phyloP scores from a whole-genome alignment of 768 basidiomycete genomes.

The Termitomyces sp. region DNA sequence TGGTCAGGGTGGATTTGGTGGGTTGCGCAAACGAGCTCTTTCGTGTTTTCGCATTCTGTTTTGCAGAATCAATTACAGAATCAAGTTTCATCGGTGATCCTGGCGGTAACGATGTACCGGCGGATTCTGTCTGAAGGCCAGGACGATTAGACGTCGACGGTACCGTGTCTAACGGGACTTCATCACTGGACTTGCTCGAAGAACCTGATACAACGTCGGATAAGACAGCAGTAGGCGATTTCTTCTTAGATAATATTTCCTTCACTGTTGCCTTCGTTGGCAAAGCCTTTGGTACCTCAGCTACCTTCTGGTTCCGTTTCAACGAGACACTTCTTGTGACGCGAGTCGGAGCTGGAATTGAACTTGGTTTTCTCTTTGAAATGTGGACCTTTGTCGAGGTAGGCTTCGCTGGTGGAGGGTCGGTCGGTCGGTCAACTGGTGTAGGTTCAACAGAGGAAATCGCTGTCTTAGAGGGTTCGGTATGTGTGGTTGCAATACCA shows the following conservation, averaged over 20 bases:
- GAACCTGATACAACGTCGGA: background rate
- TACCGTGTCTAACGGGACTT: constrained; percentile 7
- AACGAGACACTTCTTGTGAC: constrained; percentile 32
- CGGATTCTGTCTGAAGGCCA: constrained; percentile 9
- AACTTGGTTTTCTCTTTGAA: constrained; percentile 20
- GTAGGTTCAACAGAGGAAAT: background rate
- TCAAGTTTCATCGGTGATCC: constrained; percentile 30
- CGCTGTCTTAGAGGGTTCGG: background rate
- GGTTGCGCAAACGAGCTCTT: constrained; percentile 11
- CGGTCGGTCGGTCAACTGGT: background rate
- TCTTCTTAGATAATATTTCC: background rate
- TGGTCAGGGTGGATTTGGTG: constrained; percentile 18
- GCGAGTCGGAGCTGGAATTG: constrained; percentile 20
- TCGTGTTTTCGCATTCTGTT: constrained; percentile 3
- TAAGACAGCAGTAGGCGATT: background rate
- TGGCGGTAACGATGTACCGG: constrained; percentile 12
- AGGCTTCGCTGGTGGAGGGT: background rate
- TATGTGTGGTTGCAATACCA: background rate
- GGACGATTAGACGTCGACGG: constrained; percentile 12
- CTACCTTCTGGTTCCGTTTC: constrained; percentile 19
- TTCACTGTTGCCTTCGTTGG: constrained; percentile 1
- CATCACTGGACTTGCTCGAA: constrained; percentile 1
- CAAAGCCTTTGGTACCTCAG: constrained; percentile 6
- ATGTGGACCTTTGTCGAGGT: constrained; percentile 12
- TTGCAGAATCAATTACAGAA: constrained; percentile 21